Evolutionary conservation across 495 filamentous ascomycete genomes (phyloP).

Genomic region (Annulohypoxylon stygium): DNA sequence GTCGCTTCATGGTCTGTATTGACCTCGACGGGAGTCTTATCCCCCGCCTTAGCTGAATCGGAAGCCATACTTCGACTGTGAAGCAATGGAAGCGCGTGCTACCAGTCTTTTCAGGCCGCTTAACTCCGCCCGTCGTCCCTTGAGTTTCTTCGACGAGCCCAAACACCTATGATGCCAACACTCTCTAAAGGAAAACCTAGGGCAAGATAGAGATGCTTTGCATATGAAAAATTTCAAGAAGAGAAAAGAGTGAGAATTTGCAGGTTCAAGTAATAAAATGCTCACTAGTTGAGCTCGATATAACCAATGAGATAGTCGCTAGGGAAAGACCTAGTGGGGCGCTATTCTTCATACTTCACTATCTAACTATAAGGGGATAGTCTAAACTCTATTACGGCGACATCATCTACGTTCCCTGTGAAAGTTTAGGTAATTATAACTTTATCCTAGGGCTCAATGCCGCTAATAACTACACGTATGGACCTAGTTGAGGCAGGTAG

Average conservation of each 20-base stretch:
- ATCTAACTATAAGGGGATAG: constrained; percentile 40
- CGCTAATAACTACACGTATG: no score
- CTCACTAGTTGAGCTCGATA: constrained; percentile 23
- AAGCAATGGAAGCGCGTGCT: constrained; percentile 68
- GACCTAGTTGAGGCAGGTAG: no score
- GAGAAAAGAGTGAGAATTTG: constrained; percentile 20
- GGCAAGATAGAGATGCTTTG: constrained; percentile 6
- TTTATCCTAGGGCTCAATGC: background rate
- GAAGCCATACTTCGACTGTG: constrained; percentile 62
- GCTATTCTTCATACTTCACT: constrained; percentile 2
- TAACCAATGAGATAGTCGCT: constrained; percentile 23
- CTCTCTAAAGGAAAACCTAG: background rate
- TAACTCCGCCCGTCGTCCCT: background rate
- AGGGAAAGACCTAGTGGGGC: constrained; percentile 24
- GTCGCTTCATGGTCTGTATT: constrained; percentile 37
- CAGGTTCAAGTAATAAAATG: constrained; percentile 15
- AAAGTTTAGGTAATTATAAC: background rate
- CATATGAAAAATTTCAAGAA: constrained; percentile 5
- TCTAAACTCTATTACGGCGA: constrained; percentile 42
- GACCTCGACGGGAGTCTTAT: constrained; percentile 47
- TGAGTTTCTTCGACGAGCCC: background rate
- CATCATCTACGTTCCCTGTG: constrained; percentile 2
- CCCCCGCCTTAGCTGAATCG: constrained; percentile 41
- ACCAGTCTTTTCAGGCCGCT: constrained; percentile 56
- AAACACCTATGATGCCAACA: background rate